These are phyloP conservation scores for Skeletonema costatum DNA, from an alignment of 108 stramenopile genomes.

Conservation along the genomic window DNA sequence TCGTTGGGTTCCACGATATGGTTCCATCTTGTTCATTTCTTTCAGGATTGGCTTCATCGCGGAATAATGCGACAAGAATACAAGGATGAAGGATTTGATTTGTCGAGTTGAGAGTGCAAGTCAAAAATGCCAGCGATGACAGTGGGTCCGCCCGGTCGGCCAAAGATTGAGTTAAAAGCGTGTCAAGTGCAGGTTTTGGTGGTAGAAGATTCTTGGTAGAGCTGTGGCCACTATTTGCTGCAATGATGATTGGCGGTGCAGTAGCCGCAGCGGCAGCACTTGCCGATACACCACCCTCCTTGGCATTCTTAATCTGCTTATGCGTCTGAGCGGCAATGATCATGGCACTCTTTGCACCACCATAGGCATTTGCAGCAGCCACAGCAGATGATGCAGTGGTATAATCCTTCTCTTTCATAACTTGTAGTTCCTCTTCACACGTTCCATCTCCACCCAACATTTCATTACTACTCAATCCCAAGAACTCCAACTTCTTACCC, in stretches of 20 bases:
- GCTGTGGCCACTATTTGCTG: neutral
- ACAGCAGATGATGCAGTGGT: neutral
- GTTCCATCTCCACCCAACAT: slow-evolving; percentile 51
- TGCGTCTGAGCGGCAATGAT: slow-evolving; percentile 51
- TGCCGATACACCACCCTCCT: slow-evolving; percentile 52
- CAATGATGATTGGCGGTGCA: slow-evolving; percentile 2
- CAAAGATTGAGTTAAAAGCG: slow-evolving; percentile 42
- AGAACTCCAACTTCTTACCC: slow-evolving; percentile 47
- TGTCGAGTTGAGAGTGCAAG: slow-evolving; percentile 52
- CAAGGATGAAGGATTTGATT: slow-evolving; percentile 59
- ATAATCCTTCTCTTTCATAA: slow-evolving; percentile 1
- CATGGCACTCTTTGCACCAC: slow-evolving; percentile 34
- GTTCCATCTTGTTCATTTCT: slow-evolving; percentile 32
- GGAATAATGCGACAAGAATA: slow-evolving; percentile 49
- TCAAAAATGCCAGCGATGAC: slow-evolving; percentile 46
- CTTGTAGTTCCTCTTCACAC: slow-evolving; percentile 19
- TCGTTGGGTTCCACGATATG: slow-evolving; percentile 44
- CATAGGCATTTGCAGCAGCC: neutral
- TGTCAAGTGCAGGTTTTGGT: slow-evolving; percentile 26
- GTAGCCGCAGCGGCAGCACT: slow-evolving; percentile 9
- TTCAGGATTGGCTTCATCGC: slow-evolving; percentile 19
- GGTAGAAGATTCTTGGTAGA: slow-evolving; percentile 11
- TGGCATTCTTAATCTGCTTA: slow-evolving; percentile 61
- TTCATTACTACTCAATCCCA: slow-evolving; percentile 44
- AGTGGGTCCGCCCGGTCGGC: slow-evolving; percentile 49